Percentiles rank a stretch among this genome's conserved stretches.
phyloP scores from a whole-genome alignment of 345 rosid genomes.

The Populus euphratica region DNA sequence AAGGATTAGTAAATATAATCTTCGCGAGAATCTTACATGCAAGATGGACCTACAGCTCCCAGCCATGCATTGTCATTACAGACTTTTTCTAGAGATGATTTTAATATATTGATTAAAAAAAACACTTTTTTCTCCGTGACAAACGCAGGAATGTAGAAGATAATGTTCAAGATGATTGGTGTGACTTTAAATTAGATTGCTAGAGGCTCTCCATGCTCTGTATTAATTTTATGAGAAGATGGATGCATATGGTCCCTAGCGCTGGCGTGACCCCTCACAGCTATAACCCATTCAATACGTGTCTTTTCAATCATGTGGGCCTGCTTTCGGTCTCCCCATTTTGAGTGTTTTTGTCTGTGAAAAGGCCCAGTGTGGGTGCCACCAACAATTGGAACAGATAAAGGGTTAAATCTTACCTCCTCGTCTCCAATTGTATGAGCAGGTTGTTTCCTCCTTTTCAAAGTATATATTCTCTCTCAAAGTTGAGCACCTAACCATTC shows the following conservation, averaged over 20 bases:
- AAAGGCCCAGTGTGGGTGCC: background rate
- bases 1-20: too few species aligned
- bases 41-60: background rate
- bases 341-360: background rate
- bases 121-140: too few species aligned
- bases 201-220: background rate
- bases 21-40: too few species aligned
- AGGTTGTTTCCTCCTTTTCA: too few species aligned
- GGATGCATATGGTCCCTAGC: background rate
- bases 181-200: background rate
- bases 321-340: background rate
- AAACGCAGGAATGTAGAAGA: background rate
- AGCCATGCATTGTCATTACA: too few species aligned
- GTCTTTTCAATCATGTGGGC: background rate
- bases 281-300: background rate
- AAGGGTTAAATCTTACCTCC: background rate
- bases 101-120: too few species aligned
- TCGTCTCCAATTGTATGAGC: background rate
- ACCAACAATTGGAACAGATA: background rate
- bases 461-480: too few species aligned
- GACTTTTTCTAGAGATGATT: too few species aligned
- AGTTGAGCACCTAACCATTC: too few species aligned
- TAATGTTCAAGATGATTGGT: background rate
- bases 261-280: background rate
- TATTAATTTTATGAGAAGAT: background rate